Evolutionary conservation across 768 basidiomycete species (phyloP).

Genomic region (Gyrodon lividus): DNA sequence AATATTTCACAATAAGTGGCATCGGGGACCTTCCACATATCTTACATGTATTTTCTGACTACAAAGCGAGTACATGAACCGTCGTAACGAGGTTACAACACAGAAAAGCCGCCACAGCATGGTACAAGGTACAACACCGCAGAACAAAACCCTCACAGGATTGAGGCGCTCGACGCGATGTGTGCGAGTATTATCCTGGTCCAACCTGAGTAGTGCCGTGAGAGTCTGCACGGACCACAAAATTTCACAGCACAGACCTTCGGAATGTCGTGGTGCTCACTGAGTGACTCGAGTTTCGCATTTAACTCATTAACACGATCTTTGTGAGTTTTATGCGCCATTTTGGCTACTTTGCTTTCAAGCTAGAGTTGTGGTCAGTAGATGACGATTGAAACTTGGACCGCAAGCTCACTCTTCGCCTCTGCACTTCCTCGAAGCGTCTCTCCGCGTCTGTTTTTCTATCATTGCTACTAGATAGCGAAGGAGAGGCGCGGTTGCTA

Average conservation of each 20-base stretch:
- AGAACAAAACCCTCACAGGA: conserved; percentile 5
- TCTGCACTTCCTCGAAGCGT: conserved; percentile 86
- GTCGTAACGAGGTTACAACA: conserved; percentile 12
- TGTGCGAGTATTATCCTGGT: conserved; percentile 64
- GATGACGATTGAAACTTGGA: neutral
- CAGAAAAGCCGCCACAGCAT: conserved; percentile 19
- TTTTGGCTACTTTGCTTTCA: conserved; percentile 66
- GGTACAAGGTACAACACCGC: conserved; percentile 12
- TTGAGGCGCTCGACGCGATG: conserved; percentile 29
- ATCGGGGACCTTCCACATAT: conserved; percentile 24
- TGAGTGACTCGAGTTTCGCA: conserved; percentile 76
- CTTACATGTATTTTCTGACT: conserved; percentile 22
- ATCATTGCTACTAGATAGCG: conserved; percentile 44
- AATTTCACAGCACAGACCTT: conserved; percentile 52
- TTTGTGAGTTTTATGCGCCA: conserved; percentile 88
- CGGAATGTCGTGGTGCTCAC: conserved; percentile 94
- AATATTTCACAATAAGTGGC: conserved; percentile 36
- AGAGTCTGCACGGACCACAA: conserved; percentile 30
- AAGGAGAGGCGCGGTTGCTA: conserved; percentile 62
- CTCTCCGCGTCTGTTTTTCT: conserved; percentile 85
- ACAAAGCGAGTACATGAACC: conserved; percentile 23
- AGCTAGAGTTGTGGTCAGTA: conserved; percentile 47
- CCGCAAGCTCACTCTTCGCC: conserved; percentile 58
- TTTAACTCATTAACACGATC: conserved; percentile 93
- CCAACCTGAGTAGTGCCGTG: conserved; percentile 59